These are phyloP conservation scores for Starmera stellimalicola DNA, from an alignment of 1,139 yeast genomes.

Conservation along the genomic window DNA sequence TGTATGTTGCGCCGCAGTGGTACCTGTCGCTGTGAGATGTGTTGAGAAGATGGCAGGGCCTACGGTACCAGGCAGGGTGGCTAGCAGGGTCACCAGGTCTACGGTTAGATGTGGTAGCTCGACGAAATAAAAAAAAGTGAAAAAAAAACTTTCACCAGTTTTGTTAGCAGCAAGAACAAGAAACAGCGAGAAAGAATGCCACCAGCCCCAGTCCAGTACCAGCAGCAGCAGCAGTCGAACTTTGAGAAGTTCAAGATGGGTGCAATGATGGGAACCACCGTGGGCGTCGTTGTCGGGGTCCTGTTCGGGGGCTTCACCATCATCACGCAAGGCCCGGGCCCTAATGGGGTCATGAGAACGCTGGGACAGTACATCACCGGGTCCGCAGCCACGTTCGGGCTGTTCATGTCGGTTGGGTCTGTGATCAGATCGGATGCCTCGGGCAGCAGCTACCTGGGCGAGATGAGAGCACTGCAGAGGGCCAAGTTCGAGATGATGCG, in stretches of 20 bases:
- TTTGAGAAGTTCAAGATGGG: conserved; percentile 99
- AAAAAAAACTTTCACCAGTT: not conserved
- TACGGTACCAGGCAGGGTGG: no score
- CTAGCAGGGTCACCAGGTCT: no score
- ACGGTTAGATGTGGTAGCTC: no score
- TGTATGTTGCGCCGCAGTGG: conserved; percentile 46
- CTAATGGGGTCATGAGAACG: conserved; percentile 93
- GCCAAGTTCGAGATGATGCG: conserved; percentile 16
- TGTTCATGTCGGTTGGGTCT: conserved; percentile 92
- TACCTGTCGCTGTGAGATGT: conserved; percentile 19
- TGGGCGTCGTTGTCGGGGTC: conserved; percentile 93
- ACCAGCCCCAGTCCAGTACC: conserved; percentile 69
- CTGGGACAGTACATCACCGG: conserved; percentile 95
- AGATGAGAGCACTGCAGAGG: conserved; percentile 17
- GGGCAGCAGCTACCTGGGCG: conserved; percentile 7
- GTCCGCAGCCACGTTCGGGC: conserved; percentile 92
- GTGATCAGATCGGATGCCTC: conserved; percentile 72
- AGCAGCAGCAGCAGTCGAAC: conserved; percentile 74
- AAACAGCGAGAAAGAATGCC: conserved; percentile 55
- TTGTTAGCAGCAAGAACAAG: not conserved
- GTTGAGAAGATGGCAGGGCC: not conserved
- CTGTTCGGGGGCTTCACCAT: conserved; percentile 91
- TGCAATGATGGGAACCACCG: conserved; percentile 91
- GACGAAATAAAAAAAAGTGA: not conserved
- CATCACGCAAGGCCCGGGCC: conserved; percentile 94